phyloP scores from a whole-genome alignment of 495 filamentous ascomycete genomes.

The Parachaetomium inaequale region DNA sequence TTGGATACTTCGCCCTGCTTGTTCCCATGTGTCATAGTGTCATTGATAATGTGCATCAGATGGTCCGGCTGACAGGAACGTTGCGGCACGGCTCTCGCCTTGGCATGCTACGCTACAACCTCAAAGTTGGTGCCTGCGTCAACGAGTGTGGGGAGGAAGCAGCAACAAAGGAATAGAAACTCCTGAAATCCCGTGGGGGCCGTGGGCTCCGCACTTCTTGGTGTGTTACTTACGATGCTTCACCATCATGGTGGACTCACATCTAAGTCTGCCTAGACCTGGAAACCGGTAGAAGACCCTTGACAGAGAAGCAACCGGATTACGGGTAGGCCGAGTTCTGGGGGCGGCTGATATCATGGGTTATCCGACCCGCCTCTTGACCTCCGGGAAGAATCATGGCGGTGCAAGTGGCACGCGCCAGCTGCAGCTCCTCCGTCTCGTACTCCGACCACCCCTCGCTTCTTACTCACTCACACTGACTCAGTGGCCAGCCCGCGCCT shows the following conservation, averaged over 20 bases:
- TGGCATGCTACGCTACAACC: conserved; percentile 9
- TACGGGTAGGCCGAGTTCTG: too few relatives aligned
- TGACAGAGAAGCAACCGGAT: neutral
- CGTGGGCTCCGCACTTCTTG: neutral
- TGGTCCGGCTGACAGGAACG: conserved; percentile 18
- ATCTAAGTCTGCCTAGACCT: neutral
- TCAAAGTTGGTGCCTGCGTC: conserved; percentile 4
- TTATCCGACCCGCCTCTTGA: neutral
- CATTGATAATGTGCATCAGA: neutral
- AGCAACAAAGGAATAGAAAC: conserved; percentile 7
- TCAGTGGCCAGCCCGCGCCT: conserved; percentile 5
- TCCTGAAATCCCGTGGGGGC: neutral
- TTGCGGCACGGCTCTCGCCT: conserved; percentile 12
- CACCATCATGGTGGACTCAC: neutral
- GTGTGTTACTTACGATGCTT: neutral
- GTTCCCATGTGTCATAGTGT: conserved; percentile 18
- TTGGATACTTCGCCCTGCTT: neutral
- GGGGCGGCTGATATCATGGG: neutral
- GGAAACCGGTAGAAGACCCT: neutral
- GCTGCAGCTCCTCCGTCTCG: neutral
- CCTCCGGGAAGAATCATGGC: neutral
- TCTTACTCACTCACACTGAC: conserved; percentile 6
- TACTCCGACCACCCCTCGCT: conserved; percentile 2
- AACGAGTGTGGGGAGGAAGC: neutral
- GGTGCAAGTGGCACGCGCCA: conserved; percentile 1